These are phyloP conservation scores for Erodium maritimum DNA, from an alignment of 345 rosid species.

Conservation along the genomic window DNA sequence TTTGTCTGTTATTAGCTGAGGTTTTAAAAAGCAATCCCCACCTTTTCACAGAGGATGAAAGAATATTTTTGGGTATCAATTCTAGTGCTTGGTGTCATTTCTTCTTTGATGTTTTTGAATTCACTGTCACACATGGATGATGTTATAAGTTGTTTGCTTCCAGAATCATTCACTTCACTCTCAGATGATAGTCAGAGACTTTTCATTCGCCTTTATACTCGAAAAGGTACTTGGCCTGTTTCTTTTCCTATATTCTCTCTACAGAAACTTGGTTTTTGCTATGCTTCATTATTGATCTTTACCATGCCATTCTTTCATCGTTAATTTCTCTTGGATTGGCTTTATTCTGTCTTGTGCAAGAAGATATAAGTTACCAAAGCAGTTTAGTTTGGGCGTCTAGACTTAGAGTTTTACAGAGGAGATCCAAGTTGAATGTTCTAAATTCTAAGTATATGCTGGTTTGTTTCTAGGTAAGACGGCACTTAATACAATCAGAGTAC, in stretches of 20 bases:
- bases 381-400: no score
- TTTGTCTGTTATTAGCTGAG: slow-evolving; percentile 51
- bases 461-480: no score
- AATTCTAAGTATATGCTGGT: no score
- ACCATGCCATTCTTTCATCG: no score
- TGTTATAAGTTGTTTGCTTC: slow-evolving; percentile 14
- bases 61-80: slow-evolving; percentile 43
- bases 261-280: slow-evolving; percentile 1
- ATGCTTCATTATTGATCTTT: no score
- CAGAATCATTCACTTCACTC: slow-evolving; percentile 62
- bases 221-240: slow-evolving; percentile 48
- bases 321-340: no score
- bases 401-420: no score
- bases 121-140: neutral
- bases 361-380: no score
- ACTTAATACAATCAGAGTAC: no score
- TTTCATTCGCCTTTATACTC: slow-evolving; percentile 70
- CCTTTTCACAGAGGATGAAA: slow-evolving; percentile 61
- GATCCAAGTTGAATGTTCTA: no score
- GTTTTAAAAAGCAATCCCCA: slow-evolving; percentile 45
- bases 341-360: no score
- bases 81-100: slow-evolving; percentile 3
- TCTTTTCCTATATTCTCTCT: neutral
- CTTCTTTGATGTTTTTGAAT: slow-evolving; percentile 5
- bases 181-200: slow-evolving; percentile 73